A percentile compares a stretch with the other conserved stretches of the same genome.
Conservation (phyloP, 228 moss, liverwort and hornwort genomes). For the Sphagnum magellanicum region DNA sequence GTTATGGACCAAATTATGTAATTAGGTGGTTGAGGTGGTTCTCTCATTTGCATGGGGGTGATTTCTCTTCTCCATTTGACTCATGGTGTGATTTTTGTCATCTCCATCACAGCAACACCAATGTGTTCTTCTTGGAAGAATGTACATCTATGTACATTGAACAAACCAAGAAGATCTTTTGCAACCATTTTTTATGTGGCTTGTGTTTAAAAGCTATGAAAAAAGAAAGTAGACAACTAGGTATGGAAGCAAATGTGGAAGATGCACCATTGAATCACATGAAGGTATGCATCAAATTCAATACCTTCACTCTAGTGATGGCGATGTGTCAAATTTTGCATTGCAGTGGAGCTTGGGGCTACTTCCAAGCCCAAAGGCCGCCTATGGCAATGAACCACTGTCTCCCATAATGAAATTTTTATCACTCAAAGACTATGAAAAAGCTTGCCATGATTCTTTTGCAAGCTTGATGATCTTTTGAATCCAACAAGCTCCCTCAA, state of each 20-base stretch:
- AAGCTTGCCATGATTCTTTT: constrained; percentile 4
- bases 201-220: constrained; percentile 82
- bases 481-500: no score
- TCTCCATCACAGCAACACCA: no score
- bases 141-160: constrained; percentile 66
- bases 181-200: constrained; percentile 67
- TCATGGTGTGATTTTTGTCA: no score
- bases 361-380: constrained; percentile 35
- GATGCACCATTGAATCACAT: no score
- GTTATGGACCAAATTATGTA: no score
- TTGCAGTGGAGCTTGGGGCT: constrained; percentile 46
- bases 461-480: no score
- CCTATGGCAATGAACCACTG: constrained; percentile 41
- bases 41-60: no score
- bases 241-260: constrained; percentile 42
- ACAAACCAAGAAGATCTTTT: constrained; percentile 55
- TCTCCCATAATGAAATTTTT: constrained; percentile 47
- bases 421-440: constrained; percentile 33
- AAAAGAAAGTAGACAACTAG: constrained; percentile 60
- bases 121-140: constrained; percentile 27
- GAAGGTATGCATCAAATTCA: constrained; percentile 75
- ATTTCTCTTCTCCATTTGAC: no score
- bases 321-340: constrained; percentile 81
- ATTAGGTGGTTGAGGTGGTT: no score
- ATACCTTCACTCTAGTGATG: constrained; percentile 47